A percentile compares a stretch with the other conserved stretches of the same genome.
Conservation (phyloP, 2,329 filamentous ascomycete genomes). For the Epichloe aotearoae region DNA sequence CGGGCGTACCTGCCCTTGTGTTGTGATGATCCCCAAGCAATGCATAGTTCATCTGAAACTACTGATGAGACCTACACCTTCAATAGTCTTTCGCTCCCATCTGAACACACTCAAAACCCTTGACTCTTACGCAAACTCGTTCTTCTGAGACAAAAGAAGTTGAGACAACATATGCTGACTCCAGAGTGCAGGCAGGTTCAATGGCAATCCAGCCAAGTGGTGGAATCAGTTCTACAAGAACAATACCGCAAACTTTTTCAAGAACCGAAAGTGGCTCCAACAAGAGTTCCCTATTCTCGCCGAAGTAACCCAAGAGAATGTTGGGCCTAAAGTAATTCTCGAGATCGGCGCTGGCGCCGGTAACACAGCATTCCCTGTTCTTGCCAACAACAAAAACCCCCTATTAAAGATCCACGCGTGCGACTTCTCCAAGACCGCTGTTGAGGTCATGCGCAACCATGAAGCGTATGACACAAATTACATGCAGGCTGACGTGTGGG, state of each 20-base stretch:
- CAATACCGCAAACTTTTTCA: conserved; percentile 96
- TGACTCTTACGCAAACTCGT: neutral
- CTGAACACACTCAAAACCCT: conserved; percentile 31
- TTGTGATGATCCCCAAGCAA: conserved; percentile 42
- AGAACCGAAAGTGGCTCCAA: conserved; percentile 91
- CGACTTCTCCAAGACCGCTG: conserved; percentile 90
- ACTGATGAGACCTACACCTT: conserved; percentile 46
- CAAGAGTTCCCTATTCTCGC: conserved; percentile 90
- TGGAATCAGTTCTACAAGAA: conserved; percentile 99
- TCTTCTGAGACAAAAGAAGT: neutral
- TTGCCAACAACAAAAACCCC: conserved; percentile 72
- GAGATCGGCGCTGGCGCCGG: conserved; percentile 93
- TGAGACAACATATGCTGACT: conserved; percentile 24
- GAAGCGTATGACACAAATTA: conserved; percentile 57
- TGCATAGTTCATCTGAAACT: conserved; percentile 61
- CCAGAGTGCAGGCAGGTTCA: conserved; percentile 56
- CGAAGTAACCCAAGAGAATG: conserved; percentile 56
- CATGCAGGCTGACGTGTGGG: conserved; percentile 91
- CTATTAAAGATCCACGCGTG: conserved; percentile 78
- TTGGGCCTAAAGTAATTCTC: conserved; percentile 58
- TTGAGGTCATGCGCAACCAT: conserved; percentile 78
- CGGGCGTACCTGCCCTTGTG: conserved; percentile 17
- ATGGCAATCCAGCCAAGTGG: conserved; percentile 82
- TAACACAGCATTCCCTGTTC: conserved; percentile 88
- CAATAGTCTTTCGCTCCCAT: conserved; percentile 59